phyloP scores from a whole-genome alignment of 129 eudicot species.

The Ambrosia artemisiifolia region DNA sequence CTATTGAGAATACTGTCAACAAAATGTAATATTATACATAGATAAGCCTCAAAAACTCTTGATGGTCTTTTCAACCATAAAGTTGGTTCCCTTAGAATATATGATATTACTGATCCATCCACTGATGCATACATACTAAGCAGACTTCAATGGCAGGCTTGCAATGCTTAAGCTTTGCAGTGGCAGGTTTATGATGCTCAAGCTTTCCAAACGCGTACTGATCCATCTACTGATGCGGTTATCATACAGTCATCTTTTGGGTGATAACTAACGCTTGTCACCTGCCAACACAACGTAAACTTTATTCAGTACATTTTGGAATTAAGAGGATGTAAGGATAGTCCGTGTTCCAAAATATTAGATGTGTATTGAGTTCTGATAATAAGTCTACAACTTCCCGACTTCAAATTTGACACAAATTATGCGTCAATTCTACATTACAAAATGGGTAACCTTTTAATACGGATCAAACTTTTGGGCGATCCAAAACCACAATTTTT shows the following conservation, averaged over 20 bases:
- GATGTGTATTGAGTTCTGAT: not conserved
- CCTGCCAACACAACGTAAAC: slow-evolving; percentile 44
- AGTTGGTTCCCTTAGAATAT: not conserved
- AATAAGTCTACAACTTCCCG: not conserved
- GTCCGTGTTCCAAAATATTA: too few relatives aligned
- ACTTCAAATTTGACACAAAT: not conserved
- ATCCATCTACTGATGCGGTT: slow-evolving; percentile 92
- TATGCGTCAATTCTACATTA: not conserved
- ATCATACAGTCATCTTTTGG: slow-evolving; percentile 87
- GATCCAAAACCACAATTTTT: not conserved
- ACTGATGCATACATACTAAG: not conserved
- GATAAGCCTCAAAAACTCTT: not conserved
- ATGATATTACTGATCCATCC: not conserved
- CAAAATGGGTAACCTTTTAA: not conserved
- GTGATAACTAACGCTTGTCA: slow-evolving; percentile 95
- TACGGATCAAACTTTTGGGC: not conserved
- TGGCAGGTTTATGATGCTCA: slow-evolving; percentile 14
- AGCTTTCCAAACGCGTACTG: slow-evolving; percentile 83
- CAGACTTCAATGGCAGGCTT: not conserved
- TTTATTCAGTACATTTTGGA: not conserved
- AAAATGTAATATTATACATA: not conserved
- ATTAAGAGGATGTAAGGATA: not conserved
- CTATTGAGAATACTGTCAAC: not conserved
- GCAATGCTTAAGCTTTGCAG: slow-evolving; percentile 35
- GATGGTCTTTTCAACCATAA: not conserved